Evolutionary conservation across 2,329 filamentous ascomycete genomes (phyloP).

Genomic region (Trichoderma sp.): DNA sequence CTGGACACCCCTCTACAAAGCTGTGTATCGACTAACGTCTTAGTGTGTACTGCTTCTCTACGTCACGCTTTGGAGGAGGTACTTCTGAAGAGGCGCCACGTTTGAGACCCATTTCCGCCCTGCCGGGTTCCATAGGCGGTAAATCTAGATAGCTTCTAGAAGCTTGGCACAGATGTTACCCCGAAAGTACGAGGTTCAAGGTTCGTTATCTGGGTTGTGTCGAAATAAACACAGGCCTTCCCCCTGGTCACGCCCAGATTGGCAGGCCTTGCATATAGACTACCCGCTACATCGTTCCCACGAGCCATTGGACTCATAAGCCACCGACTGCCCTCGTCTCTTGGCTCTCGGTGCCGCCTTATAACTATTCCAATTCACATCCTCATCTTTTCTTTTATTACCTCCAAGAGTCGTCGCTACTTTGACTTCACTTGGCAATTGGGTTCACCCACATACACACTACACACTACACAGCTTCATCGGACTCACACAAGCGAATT

Average conservation of each 20-base stretch:
- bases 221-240: conserved; percentile 9
- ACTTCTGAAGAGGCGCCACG: neutral
- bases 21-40: neutral
- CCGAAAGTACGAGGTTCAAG: neutral
- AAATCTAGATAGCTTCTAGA: conserved; percentile 19
- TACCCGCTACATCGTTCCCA: neutral
- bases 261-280: neutral
- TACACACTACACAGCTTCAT: neutral
- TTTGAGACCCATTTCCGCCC: conserved; percentile 4
- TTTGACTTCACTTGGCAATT: neutral
- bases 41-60: neutral
- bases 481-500: neutral
- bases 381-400: neutral
- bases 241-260: neutral
- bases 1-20: conserved; percentile 2
- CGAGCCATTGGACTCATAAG: conserved; percentile 2
- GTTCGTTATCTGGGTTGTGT: conserved; percentile 4
- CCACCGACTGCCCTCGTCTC: neutral
- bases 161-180: conserved; percentile 1
- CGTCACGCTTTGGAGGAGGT: conserved; percentile 9
- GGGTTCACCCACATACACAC: no score
- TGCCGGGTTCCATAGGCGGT: conserved; percentile 13
- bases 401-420: neutral
- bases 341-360: neutral
- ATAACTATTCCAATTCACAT: neutral